These are phyloP conservation scores for Iodosphaeria phyllophila DNA, from an alignment of 2,329 filamentous ascomycete species.

Conservation along the genomic window DNA sequence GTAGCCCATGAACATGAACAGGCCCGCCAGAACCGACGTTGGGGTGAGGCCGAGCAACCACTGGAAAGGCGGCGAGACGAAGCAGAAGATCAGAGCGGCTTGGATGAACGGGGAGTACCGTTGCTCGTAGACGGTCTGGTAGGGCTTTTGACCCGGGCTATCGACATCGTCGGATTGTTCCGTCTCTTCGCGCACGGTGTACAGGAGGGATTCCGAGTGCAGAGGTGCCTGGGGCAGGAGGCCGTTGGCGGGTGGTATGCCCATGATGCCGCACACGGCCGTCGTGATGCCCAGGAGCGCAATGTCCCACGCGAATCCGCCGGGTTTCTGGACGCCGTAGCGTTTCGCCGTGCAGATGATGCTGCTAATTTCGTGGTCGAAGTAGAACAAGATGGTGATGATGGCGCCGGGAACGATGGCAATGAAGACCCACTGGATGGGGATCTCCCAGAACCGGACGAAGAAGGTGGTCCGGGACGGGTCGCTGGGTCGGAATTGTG, in stretches of 20 bases:
- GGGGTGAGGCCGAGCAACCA: too few species aligned
- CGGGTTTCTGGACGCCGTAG: conserved; percentile 35
- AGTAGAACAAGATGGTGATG: conserved; percentile 34
- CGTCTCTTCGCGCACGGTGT: conserved; percentile 19
- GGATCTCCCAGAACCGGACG: conserved; percentile 32
- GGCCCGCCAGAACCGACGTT: too few species aligned
- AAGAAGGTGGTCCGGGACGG: conserved; percentile 23
- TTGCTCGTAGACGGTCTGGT: too few species aligned
- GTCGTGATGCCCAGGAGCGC: conserved; percentile 37
- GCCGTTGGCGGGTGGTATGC: conserved; percentile 37
- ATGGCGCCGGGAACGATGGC: conserved; percentile 32
- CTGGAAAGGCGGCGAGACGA: too few species aligned
- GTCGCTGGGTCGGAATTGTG: too few species aligned
- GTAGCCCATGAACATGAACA: too few species aligned
- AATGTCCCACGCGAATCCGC: conserved; percentile 42
- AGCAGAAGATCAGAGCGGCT: too few species aligned
- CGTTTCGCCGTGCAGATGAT: conserved; percentile 35
- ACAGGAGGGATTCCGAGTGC: conserved; percentile 35
- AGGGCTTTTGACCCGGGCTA: too few species aligned
- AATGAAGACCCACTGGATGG: conserved; percentile 31
- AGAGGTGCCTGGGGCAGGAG: conserved; percentile 36
- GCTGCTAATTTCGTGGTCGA: conserved; percentile 34
- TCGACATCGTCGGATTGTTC: too few species aligned
- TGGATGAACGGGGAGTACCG: too few species aligned
- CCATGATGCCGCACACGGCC: conserved; percentile 33